Conservation (phyloP, 2,329 filamentous ascomycete genomes). For the Aspergillus sp. region DNA sequence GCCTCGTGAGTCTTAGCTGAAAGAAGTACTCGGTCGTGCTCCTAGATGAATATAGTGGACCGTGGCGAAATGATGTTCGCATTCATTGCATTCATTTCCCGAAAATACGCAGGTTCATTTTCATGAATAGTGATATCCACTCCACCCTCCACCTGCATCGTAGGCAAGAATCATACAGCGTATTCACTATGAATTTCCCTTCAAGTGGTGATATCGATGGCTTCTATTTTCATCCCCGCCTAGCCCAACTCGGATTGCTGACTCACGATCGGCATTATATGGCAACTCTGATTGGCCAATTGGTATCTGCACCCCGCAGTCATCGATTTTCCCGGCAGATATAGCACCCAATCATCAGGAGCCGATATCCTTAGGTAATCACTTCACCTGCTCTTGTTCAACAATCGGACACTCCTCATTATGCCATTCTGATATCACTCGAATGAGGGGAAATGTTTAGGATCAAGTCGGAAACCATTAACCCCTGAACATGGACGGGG, state of each 20-base stretch:
- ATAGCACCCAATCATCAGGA: not conserved
- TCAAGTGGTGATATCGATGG: not conserved
- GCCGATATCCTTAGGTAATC: not conserved
- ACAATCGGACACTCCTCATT: not conserved
- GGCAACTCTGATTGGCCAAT: constrained; percentile 13
- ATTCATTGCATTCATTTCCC: not conserved
- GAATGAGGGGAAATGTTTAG: no score
- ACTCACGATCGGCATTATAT: constrained; percentile 11
- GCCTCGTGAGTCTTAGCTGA: not conserved
- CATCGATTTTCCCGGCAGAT: constrained; percentile 1
- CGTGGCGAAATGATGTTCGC: not conserved
- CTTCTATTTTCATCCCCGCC: not conserved
- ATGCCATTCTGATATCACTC: not conserved
- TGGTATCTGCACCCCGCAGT: constrained; percentile 15
- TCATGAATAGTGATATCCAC: not conserved
- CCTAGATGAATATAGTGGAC: not conserved
- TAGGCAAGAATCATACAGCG: not conserved
- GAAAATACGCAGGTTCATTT: no score
- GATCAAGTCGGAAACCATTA: not conserved
- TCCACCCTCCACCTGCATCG: not conserved
- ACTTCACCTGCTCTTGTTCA: not conserved
- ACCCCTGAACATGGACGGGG: not conserved
- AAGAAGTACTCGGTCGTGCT: not conserved
- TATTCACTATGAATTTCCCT: not conserved
- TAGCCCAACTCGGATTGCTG: not conserved